These are phyloP conservation scores for Linanthus parryae DNA, from an alignment of 148 eudicot species.

Conservation along the genomic window DNA sequence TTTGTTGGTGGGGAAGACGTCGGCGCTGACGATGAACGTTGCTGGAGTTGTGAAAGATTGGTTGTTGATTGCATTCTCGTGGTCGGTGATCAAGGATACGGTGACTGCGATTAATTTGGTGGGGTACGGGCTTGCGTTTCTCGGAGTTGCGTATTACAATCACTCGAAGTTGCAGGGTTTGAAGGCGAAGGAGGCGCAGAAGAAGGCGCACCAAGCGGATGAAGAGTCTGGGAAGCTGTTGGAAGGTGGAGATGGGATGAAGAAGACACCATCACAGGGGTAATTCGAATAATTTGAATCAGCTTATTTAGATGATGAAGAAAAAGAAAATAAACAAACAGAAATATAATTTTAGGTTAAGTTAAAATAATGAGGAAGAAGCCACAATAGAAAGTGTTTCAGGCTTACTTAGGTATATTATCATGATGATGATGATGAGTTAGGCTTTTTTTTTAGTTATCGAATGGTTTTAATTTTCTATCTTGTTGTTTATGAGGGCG, in stretches of 20 bases:
- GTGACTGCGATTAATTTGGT: conserved; percentile 29
- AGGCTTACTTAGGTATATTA: too few relatives aligned
- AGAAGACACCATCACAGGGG: too few relatives aligned
- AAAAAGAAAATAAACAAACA: too few relatives aligned
- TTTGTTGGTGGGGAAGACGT: conserved; percentile 35
- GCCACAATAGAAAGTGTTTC: too few relatives aligned
- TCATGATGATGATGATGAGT: too few relatives aligned
- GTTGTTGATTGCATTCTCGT: conserved; percentile 36
- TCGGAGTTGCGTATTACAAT: conserved; percentile 35
- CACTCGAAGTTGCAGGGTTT: conserved; percentile 30
- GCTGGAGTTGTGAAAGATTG: conserved; percentile 46
- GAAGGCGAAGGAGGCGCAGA: conserved; percentile 35
- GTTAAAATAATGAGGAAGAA: too few relatives aligned
- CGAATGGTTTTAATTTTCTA: too few relatives aligned
- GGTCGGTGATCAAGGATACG: conserved; percentile 36
- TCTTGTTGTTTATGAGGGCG: too few relatives aligned
- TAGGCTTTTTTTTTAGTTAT: too few relatives aligned
- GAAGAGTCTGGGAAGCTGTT: conserved; percentile 35
- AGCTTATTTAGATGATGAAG: too few relatives aligned
- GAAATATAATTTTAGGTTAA: too few relatives aligned
- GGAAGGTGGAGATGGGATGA: conserved; percentile 25
- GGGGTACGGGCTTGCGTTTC: conserved; percentile 30
- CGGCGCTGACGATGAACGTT: conserved; percentile 40
- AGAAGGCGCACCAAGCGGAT: conserved; percentile 25
- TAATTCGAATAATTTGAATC: too few relatives aligned